These are phyloP conservation scores for Candida arabinofermentans DNA, from an alignment of 805 yeast species.

Conservation along the genomic window DNA sequence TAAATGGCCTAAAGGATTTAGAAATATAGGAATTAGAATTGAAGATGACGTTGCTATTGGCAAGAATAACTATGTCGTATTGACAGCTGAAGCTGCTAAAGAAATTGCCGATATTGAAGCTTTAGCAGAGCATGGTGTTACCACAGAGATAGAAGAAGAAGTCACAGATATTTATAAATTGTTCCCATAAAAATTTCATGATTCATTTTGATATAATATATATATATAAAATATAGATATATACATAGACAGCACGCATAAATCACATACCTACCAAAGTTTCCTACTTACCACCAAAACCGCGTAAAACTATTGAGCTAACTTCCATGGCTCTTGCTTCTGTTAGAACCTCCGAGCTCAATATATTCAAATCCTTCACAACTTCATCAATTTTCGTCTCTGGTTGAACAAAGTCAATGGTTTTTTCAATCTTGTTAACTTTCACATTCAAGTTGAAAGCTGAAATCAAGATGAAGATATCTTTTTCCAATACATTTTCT, in stretches of 20 bases:
- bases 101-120: conserved; percentile 80
- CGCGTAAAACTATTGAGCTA: conserved; percentile 10
- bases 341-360: conserved; percentile 10
- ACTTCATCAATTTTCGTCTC: background rate
- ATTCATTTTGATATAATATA: no score
- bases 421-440: conserved; percentile 15
- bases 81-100: conserved; percentile 82
- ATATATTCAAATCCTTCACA: conserved; percentile 3
- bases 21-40: conserved; percentile 88
- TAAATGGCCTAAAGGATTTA: conserved; percentile 72
- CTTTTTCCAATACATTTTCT: conserved; percentile 9
- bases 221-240: no score
- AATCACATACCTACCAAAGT: no score
- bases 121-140: conserved; percentile 56
- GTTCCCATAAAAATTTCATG: conserved; percentile 2
- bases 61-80: conserved; percentile 42
- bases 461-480: conserved; percentile 17
- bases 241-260: no score
- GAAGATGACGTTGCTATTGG: conserved; percentile 93
- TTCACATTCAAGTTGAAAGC: conserved; percentile 24
- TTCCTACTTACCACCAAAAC: no score
- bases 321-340: conserved; percentile 18
- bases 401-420: conserved; percentile 9
- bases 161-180: conserved; percentile 29
- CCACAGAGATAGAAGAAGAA: conserved; percentile 42